Conservation (phyloP, 768 basidiomycete species). For the Epithele typhae region DNA sequence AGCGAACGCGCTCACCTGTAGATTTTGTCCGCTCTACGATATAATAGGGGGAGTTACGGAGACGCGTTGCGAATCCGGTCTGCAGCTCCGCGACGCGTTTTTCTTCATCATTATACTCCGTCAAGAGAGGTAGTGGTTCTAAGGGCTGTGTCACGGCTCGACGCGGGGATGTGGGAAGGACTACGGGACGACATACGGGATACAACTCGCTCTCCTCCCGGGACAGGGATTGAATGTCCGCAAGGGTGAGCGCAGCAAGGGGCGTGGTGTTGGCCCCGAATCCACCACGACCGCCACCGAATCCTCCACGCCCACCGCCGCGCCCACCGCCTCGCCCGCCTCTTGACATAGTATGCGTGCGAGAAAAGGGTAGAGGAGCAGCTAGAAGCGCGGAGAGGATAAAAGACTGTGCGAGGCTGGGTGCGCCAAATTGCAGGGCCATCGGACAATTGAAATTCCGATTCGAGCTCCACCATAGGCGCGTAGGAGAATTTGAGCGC, state of each 20-base stretch:
- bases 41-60: slow-evolving; percentile 71
- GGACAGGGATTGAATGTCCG: slow-evolving; percentile 73
- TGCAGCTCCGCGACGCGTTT: slow-evolving; percentile 63
- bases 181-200: slow-evolving; percentile 51
- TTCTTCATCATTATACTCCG: slow-evolving; percentile 63
- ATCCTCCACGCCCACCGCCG: slow-evolving; percentile 58
- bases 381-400: not conserved
- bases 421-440: slow-evolving; percentile 10
- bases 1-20: slow-evolving; percentile 35
- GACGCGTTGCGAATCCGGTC: slow-evolving; percentile 56
- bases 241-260: slow-evolving; percentile 78
- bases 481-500: slow-evolving; percentile 2
- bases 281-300: slow-evolving; percentile 49
- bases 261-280: slow-evolving; percentile 38
- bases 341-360: slow-evolving; percentile 40
- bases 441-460: slow-evolving; percentile 19
- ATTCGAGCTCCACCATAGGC: slow-evolving; percentile 1
- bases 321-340: slow-evolving; percentile 42
- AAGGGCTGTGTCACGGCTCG: slow-evolving; percentile 50
- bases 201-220: slow-evolving; percentile 75
- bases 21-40: slow-evolving; percentile 69
- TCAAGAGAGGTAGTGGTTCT: slow-evolving; percentile 60
- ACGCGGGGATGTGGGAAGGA: slow-evolving; percentile 3
- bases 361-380: not conserved
- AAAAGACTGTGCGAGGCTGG: no score